Evolutionary conservation across 2,329 filamentous ascomycete species (phyloP).

Genomic region (Ophiostoma piceae): DNA sequence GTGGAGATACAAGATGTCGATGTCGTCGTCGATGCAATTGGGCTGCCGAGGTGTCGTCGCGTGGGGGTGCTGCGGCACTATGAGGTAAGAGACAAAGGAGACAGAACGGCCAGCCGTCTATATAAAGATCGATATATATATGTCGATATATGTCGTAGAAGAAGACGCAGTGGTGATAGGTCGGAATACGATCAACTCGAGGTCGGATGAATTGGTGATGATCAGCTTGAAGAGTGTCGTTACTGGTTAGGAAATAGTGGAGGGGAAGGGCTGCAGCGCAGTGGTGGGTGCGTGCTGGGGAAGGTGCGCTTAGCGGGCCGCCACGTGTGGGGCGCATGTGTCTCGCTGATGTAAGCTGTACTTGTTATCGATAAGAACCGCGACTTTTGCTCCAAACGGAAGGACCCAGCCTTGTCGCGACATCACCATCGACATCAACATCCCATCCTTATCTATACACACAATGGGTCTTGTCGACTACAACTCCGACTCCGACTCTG

Average conservation of each 20-base stretch:
- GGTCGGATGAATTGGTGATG: not conserved
- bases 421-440: not conserved
- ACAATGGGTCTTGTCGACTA: constrained; percentile 76
- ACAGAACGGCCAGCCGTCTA: not conserved
- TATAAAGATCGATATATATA: not conserved
- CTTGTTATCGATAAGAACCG: constrained; percentile 5
- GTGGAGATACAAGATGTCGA: not conserved
- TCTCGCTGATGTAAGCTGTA: not conserved
- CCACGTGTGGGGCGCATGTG: not conserved
- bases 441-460: not conserved
- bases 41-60: not conserved
- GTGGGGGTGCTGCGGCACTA: not conserved
- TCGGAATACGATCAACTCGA: not conserved
- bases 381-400: not conserved
- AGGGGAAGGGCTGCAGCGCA: not conserved
- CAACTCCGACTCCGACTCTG: constrained; percentile 65
- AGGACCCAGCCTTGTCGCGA: not conserved
- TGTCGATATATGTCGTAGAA: not conserved
- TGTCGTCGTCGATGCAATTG: not conserved
- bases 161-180: not conserved
- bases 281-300: not conserved
- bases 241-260: not conserved
- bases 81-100: not conserved
- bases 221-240: not conserved
- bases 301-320: not conserved